These are phyloP conservation scores for Coemansia sp. DNA, from an alignment of 192 early-diverging fungal species.

Conservation along the genomic window DNA sequence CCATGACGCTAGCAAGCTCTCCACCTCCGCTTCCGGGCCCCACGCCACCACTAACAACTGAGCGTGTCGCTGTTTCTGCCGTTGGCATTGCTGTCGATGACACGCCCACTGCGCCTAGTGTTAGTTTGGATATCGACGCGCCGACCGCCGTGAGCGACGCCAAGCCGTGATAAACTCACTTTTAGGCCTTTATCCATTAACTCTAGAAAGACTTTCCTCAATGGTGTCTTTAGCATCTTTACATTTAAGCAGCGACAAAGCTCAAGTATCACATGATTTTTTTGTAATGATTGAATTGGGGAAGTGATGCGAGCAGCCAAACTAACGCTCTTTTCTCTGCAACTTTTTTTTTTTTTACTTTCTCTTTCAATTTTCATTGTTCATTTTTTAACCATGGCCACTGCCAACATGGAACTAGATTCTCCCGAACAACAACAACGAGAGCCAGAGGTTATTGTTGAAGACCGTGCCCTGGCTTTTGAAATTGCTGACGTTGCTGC, in stretches of 20 bases:
- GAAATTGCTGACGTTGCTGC: constrained; percentile 2
- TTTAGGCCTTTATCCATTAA: no score
- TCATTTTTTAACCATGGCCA: constrained; percentile 9
- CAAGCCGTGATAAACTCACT: neutral
- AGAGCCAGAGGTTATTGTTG: neutral
- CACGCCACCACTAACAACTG: neutral
- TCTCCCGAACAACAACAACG: constrained; percentile 22
- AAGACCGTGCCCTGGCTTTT: neutral
- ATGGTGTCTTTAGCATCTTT: neutral
- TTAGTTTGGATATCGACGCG: neutral
- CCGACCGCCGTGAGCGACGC: neutral
- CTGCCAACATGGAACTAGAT: constrained; percentile 44
- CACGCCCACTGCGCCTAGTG: neutral
- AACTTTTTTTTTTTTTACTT: no score
- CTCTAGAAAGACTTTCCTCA: neutral
- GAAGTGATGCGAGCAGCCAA: no score
- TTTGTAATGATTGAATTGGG: no score
- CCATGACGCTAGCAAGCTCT: neutral
- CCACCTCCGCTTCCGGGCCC: constrained; percentile 8
- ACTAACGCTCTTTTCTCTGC: no score
- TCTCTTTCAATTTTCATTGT: no score
- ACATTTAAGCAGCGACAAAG: neutral
- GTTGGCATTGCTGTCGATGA: neutral
- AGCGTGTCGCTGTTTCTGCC: constrained; percentile 5
- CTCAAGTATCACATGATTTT: no score